Evolutionary conservation across 345 rosid species (phyloP).

Genomic region (Populus nigra): DNA sequence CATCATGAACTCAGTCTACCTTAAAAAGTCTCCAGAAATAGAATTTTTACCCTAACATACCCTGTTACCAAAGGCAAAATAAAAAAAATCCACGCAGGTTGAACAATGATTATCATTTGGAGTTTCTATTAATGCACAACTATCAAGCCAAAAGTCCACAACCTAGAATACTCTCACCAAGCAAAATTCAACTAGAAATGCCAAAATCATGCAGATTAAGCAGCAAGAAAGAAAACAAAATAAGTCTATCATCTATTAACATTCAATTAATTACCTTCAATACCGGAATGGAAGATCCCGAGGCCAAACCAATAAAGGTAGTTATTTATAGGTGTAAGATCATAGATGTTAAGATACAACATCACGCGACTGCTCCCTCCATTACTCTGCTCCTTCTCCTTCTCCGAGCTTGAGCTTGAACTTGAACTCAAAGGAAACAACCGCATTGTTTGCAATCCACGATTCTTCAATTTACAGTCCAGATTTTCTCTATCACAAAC

Average conservation of each 20-base stretch:
- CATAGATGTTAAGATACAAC: slow-evolving; percentile 85
- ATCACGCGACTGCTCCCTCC: slow-evolving; percentile 34
- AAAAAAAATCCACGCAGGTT: not conserved
- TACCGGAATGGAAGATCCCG: slow-evolving; percentile 93
- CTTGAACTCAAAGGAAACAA: slow-evolving; percentile 50
- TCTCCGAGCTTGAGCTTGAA: slow-evolving; percentile 44
- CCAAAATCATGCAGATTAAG: not conserved
- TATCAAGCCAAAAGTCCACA: not conserved
- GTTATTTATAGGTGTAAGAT: slow-evolving; percentile 90
- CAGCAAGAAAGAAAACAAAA: not conserved
- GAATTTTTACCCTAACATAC: not conserved
- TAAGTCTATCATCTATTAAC: not conserved
- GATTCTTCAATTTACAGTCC: slow-evolving; percentile 22
- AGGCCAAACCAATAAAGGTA: slow-evolving; percentile 89
- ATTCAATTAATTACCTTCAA: slow-evolving; percentile 58
- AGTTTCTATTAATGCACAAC: not conserved
- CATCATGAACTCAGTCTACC: not conserved
- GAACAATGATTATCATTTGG: not conserved
- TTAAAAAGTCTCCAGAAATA: not conserved
- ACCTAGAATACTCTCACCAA: not conserved
- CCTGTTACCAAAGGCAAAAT: not conserved
- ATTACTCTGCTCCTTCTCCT: slow-evolving; percentile 47
- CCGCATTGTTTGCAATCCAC: slow-evolving; percentile 48
- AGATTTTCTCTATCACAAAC: slow-evolving; percentile 23
- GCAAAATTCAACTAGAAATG: not conserved